Conservation (phyloP, 2,329 filamentous ascomycete genomes). For the Calonectria crousiana region DNA sequence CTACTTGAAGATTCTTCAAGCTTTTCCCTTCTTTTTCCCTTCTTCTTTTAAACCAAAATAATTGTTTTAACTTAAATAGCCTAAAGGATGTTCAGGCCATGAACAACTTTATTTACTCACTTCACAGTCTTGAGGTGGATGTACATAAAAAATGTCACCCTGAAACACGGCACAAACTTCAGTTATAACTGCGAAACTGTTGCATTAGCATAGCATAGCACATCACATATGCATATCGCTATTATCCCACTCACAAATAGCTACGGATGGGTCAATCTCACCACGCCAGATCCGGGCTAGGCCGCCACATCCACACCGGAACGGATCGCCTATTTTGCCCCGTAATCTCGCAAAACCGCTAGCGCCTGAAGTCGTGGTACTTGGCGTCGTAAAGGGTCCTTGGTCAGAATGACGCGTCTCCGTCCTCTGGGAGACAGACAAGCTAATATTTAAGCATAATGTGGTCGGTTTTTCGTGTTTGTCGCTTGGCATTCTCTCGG, state of each 20-base stretch:
- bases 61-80: no score
- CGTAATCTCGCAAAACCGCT: background rate
- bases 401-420: background rate
- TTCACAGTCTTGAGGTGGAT: no score
- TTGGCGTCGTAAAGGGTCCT: background rate
- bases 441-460: conserved; percentile 10
- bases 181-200: background rate
- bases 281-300: background rate
- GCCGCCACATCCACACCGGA: background rate
- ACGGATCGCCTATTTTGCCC: background rate
- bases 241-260: background rate
- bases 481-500: background rate
- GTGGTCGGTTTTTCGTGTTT: background rate
- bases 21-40: no score
- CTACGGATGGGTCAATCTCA: background rate
- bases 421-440: background rate
- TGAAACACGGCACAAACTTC: background rate
- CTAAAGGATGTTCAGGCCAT: no score
- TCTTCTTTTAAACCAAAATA: no score
- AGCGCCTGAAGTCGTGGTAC: background rate
- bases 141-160: no score
- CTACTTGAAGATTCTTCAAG: no score
- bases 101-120: no score
- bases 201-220: background rate
- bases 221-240: background rate